A percentile compares a stretch with the other conserved stretches of the same genome.
Conservation (phyloP, 1,284 basidiomycete species). For the Ustilago loliicola region DNA sequence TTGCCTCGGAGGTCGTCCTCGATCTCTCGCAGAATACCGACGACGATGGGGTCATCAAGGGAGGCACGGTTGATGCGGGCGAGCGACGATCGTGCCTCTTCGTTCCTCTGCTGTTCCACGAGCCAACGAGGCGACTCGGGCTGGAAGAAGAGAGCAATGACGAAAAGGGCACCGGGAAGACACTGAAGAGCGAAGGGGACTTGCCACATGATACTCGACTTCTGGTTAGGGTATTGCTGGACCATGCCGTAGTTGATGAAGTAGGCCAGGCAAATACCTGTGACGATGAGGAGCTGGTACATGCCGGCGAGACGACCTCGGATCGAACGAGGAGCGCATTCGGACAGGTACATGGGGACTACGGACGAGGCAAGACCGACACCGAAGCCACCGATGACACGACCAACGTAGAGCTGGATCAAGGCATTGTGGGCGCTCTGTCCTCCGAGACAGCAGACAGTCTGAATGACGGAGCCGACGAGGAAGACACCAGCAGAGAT, state of each 20-base stretch:
- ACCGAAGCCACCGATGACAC: conserved; percentile 53
- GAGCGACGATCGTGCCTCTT: conserved; percentile 31
- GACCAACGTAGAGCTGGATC: conserved; percentile 63
- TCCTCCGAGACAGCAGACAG: conserved; percentile 47
- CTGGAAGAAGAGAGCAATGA: conserved; percentile 56
- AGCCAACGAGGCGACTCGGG: conserved; percentile 69
- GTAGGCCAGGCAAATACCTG: conserved; percentile 58
- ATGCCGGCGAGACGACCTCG: conserved; percentile 70
- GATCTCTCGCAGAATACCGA: conserved; percentile 44
- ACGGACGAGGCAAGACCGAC: conserved; percentile 53
- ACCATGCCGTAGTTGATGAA: conserved; percentile 53
- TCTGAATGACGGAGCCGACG: conserved; percentile 65
- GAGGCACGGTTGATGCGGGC: conserved; percentile 30
- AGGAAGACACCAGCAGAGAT: conserved; percentile 61
- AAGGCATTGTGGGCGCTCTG: conserved; percentile 49
- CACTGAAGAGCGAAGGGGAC: conserved; percentile 64
- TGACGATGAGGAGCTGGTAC: conserved; percentile 72
- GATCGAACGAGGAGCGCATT: conserved; percentile 66
- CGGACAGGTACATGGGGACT: conserved; percentile 67
- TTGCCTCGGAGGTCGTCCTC: conserved; percentile 60
- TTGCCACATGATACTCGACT: conserved; percentile 59
- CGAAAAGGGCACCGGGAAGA: conserved; percentile 62
- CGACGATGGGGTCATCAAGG: conserved; percentile 28
- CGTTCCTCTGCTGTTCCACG: conserved; percentile 49
- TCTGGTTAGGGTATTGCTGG: conserved; percentile 36